Percentiles rank a stretch among this genome's conserved stretches.
Conservation (phyloP, 495 filamentous ascomycete genomes). For the Aspergillus diversus region DNA sequence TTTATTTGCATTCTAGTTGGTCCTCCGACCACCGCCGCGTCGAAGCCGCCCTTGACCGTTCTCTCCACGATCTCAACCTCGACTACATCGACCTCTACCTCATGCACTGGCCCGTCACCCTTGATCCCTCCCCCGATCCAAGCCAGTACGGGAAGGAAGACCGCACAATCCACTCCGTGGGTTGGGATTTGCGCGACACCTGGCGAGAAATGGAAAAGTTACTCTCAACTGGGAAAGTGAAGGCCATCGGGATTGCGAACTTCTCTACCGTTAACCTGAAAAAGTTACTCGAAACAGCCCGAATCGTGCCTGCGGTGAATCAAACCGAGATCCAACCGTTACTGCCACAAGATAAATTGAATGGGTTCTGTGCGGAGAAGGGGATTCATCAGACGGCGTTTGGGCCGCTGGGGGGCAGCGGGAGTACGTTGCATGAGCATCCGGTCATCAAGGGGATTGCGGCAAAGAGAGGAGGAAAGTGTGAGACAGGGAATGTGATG, state of each 20-base stretch:
- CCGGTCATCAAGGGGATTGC: constrained; percentile 57
- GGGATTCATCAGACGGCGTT: constrained; percentile 67
- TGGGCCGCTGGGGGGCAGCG: constrained; percentile 59
- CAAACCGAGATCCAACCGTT: constrained; percentile 61
- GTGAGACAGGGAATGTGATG: constrained; percentile 60
- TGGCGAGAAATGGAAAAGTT: constrained; percentile 57
- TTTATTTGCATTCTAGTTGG: constrained; percentile 21
- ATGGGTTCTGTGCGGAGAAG: constrained; percentile 51
- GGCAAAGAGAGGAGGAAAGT: constrained; percentile 42
- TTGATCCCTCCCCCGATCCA: constrained; percentile 47
- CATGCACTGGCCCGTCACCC: constrained; percentile 67
- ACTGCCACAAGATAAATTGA: constrained; percentile 60
- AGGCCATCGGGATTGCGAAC: constrained; percentile 58
- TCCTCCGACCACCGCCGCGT: constrained; percentile 48
- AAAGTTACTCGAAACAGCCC: constrained; percentile 49
- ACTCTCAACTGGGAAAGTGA: constrained; percentile 43
- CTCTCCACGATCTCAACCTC: constrained; percentile 59
- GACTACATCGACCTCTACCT: constrained; percentile 69
- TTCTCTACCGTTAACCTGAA: constrained; percentile 49
- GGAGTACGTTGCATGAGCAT: constrained; percentile 56
- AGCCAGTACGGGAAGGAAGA: constrained; percentile 39
- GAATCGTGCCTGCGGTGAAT: constrained; percentile 62
- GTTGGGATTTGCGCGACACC: constrained; percentile 49
- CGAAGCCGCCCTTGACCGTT: constrained; percentile 56
- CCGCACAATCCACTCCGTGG: constrained; percentile 45